A percentile compares a stretch with the other conserved stretches of the same genome.
Conservation (phyloP, 805 yeast genomes). For the Teunomyces funiuensis region DNA sequence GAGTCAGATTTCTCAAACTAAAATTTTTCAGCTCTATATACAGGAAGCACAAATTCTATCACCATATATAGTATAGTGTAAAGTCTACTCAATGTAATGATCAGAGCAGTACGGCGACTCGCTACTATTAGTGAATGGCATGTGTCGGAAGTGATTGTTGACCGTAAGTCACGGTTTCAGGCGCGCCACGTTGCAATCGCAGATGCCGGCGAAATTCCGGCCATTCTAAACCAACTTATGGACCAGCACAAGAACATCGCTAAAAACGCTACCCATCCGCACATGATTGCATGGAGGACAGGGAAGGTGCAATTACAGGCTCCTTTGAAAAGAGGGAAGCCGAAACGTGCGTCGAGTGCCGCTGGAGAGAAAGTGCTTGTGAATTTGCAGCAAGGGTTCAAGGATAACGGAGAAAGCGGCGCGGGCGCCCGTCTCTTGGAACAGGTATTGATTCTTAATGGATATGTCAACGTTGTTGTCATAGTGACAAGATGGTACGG, state of each 20-base stretch:
- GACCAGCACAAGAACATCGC: constrained; percentile 45
- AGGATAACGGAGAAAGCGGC: constrained; percentile 75
- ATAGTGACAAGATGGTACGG: constrained; percentile 84
- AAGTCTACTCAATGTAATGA: background rate
- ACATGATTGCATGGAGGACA: constrained; percentile 74
- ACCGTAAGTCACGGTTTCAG: constrained; percentile 66
- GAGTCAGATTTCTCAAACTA: no score
- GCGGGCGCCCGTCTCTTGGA: constrained; percentile 61
- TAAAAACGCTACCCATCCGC: constrained; percentile 64
- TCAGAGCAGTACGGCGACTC: background rate
- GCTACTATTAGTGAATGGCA: constrained; percentile 22
- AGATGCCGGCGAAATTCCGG: constrained; percentile 42
- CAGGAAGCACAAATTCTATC: background rate
- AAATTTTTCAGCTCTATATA: background rate
- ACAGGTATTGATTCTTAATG: constrained; percentile 50
- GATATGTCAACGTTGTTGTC: constrained; percentile 54
- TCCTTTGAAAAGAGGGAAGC: background rate
- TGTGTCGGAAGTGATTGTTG: constrained; percentile 30
- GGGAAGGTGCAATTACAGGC: constrained; percentile 1
- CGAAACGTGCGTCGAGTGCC: constrained; percentile 22
- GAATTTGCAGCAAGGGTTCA: constrained; percentile 54
- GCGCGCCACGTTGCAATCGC: constrained; percentile 52
- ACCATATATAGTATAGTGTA: background rate
- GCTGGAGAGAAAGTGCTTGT: background rate
- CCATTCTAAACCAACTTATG: constrained; percentile 42